Evolutionary conservation across 768 basidiomycete species (phyloP).

Genomic region (Lyophyllum shimeji): DNA sequence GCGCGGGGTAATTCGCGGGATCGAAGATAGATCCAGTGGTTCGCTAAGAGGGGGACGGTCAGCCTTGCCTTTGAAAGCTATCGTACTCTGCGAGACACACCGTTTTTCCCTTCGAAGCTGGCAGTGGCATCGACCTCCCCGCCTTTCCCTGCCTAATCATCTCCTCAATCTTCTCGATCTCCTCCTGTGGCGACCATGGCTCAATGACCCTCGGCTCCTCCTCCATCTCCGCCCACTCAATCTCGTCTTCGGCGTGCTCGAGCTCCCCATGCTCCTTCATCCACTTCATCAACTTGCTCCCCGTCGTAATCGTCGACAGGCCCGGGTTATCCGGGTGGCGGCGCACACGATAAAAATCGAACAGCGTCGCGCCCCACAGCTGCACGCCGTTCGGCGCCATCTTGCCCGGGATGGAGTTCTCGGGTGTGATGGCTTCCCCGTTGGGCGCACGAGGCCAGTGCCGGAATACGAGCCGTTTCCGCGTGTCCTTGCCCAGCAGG

Average conservation of each 20-base stretch:
- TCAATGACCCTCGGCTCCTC: slow-evolving; percentile 29
- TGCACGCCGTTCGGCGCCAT: slow-evolving; percentile 27
- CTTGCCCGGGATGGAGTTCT: slow-evolving; percentile 25
- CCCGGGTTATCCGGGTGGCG: slow-evolving; percentile 19
- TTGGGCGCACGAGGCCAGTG: slow-evolving; percentile 16
- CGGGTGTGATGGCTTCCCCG: slow-evolving; percentile 11
- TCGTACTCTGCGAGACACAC: not conserved
- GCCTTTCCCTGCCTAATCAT: slow-evolving; percentile 3
- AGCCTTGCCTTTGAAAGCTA: not conserved
- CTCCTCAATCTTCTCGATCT: slow-evolving; percentile 6
- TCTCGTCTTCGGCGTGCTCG: slow-evolving; percentile 28
- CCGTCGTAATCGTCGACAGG: slow-evolving; percentile 25
- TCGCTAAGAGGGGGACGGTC: slow-evolving; percentile 4
- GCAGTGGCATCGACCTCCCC: slow-evolving; percentile 2
- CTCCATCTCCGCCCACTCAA: slow-evolving; percentile 35
- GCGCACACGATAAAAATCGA: slow-evolving; percentile 37
- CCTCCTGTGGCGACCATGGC: slow-evolving; percentile 17
- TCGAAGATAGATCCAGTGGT: slow-evolving; percentile 27
- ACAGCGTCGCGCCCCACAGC: slow-evolving; percentile 43
- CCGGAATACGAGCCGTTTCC: slow-evolving; percentile 10
- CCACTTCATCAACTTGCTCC: slow-evolving; percentile 36
- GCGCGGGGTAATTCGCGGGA: slow-evolving; percentile 33
- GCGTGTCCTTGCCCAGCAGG: not conserved
- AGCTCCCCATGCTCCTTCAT: slow-evolving; percentile 34
- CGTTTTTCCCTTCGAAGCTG: not conserved